phyloP scores from a whole-genome alignment of 2,329 filamentous ascomycete species.

The Macrophomina pseudophaseolina region DNA sequence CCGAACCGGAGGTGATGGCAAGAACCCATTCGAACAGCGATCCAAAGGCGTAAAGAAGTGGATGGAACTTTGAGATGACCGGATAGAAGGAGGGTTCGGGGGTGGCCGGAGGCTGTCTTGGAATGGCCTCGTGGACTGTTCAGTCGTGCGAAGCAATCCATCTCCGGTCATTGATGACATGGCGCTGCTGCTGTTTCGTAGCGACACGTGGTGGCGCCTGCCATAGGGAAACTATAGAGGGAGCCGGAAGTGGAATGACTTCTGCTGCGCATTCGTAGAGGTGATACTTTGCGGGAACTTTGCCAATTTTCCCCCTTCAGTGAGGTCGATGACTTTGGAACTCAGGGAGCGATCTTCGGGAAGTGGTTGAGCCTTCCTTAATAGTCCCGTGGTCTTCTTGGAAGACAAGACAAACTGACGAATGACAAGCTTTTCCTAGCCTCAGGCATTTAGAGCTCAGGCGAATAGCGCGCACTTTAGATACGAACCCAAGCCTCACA shows the following conservation, averaged over 20 bases:
- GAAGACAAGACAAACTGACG: not conserved
- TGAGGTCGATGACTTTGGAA: no score
- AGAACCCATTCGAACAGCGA: not conserved
- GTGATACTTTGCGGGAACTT: no score
- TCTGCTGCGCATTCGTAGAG: no score
- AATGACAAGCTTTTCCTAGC: not conserved
- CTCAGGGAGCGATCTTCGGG: no score
- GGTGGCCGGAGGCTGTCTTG: not conserved
- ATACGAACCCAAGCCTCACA: not conserved
- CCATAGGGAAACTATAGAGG: no score
- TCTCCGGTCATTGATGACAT: no score
- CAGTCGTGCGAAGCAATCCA: no score
- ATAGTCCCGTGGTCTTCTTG: not conserved
- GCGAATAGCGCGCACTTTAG: not conserved
- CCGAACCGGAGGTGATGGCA: not conserved
- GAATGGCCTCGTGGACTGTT: no score
- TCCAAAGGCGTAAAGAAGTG: not conserved
- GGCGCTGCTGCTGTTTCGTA: no score
- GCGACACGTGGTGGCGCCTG: no score
- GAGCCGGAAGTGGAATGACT: no score
- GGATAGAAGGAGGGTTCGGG: not conserved
- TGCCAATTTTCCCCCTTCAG: no score
- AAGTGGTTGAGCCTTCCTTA: not conserved
- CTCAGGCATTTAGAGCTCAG: not conserved
- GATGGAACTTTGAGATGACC: not conserved